phyloP scores from a whole-genome alignment of 345 rosid genomes.

The Brassica incana region DNA sequence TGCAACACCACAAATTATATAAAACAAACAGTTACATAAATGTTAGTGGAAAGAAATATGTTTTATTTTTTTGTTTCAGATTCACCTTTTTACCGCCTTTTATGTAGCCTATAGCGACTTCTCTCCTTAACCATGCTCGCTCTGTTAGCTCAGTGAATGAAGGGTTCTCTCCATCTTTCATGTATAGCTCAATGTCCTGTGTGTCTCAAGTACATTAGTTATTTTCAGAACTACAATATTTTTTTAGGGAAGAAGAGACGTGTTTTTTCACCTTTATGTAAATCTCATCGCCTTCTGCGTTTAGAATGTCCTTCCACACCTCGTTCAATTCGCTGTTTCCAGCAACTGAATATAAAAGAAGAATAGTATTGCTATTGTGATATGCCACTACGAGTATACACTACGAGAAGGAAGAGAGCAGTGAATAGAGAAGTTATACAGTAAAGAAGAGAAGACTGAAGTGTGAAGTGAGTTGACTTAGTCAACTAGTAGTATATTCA shows the following conservation, averaged over 20 bases:
- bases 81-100: constrained; percentile 69
- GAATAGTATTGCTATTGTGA: constrained; percentile 8
- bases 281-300: constrained; percentile 96
- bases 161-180: constrained; percentile 79
- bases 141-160: constrained; percentile 80
- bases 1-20: constrained; percentile 28
- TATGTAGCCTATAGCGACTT: constrained; percentile 88
- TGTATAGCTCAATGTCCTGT: constrained; percentile 79
- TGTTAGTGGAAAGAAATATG: not conserved
- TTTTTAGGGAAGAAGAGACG: not conserved
- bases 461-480: too few relatives aligned
- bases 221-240: constrained; percentile 6
- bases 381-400: too few relatives aligned
- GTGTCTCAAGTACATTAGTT: not conserved
- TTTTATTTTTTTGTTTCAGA: not conserved
- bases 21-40: not conserved
- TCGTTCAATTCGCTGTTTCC: constrained; percentile 81
- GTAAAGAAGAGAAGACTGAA: too few relatives aligned
- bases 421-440: too few relatives aligned
- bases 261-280: constrained; percentile 65
- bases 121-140: constrained; percentile 72
- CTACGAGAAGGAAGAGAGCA: too few relatives aligned
- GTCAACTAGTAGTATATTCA: too few relatives aligned
- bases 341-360: constrained; percentile 52
- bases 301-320: constrained; percentile 91